phyloP scores from a whole-genome alignment of 1,284 basidiomycete species.

The Cutaneotrichosporon cutaneum region DNA sequence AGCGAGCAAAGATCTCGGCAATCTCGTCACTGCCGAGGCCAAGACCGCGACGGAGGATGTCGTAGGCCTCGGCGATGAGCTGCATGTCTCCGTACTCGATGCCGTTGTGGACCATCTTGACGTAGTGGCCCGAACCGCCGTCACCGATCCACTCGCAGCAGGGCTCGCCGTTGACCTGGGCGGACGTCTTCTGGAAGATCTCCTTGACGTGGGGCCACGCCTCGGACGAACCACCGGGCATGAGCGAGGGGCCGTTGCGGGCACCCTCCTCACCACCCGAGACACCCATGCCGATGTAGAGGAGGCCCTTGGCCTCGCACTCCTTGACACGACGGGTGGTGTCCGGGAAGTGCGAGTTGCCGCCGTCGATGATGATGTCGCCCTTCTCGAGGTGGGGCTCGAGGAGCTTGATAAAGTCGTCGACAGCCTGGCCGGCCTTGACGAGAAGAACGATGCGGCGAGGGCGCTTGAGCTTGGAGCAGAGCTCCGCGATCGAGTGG shows the following conservation, averaged over 20 bases:
- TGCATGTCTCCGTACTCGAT: constrained; percentile 99
- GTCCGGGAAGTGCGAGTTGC: constrained; percentile 99
- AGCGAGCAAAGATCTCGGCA: constrained; percentile 80
- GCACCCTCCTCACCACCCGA: constrained; percentile 99
- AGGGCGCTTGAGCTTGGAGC: constrained; percentile 59
- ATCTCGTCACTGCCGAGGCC: constrained; percentile 81
- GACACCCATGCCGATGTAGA: constrained; percentile 98
- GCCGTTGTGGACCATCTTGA: constrained; percentile 61
- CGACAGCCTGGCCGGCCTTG: constrained; percentile 63
- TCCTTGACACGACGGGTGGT: constrained; percentile 91
- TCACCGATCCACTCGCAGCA: constrained; percentile 99
- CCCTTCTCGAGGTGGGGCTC: constrained; percentile 62
- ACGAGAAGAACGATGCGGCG: constrained; percentile 87
- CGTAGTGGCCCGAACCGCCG: constrained; percentile 97
- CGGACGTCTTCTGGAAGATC: constrained; percentile 98
- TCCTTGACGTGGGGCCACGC: constrained; percentile 98
- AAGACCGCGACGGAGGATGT: constrained; percentile 96
- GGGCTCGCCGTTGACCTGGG: constrained; percentile 91
- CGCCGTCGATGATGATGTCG: constrained; percentile 98
- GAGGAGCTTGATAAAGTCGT: constrained; percentile 61
- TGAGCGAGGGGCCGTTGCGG: constrained; percentile 93
- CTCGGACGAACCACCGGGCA: constrained; percentile 93
- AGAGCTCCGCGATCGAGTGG: constrained; percentile 85
- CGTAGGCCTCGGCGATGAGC: constrained; percentile 96
- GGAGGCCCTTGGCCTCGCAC: constrained; percentile 88